phyloP scores from a whole-genome alignment of 129 eudicot species.

The Mikania micrantha region DNA sequence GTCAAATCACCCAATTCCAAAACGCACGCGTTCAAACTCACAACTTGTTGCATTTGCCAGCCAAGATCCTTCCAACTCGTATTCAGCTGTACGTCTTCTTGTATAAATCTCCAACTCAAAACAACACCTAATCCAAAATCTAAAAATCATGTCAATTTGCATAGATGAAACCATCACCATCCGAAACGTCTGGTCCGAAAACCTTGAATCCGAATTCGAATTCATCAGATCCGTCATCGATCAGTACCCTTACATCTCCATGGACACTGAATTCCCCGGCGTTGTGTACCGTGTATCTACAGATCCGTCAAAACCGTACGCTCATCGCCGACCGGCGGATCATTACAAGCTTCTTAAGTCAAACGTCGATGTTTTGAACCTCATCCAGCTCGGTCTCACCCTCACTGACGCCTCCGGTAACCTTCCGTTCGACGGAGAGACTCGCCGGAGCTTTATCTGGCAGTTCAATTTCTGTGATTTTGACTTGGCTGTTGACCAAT shows the following conservation, averaged over 20 bases:
- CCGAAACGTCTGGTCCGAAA: slow-evolving; percentile 66
- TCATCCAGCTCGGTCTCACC: slow-evolving; percentile 72
- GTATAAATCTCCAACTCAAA: neutral
- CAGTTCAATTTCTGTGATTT: slow-evolving; percentile 75
- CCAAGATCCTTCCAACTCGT: too few relatives aligned
- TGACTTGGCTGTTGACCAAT: slow-evolving; percentile 46
- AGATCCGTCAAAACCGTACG: neutral
- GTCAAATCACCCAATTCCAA: neutral
- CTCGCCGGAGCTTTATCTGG: slow-evolving; percentile 42
- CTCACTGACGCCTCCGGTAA: slow-evolving; percentile 63
- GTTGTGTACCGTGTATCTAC: slow-evolving; percentile 19
- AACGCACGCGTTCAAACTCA: neutral
- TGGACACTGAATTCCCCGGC: slow-evolving; percentile 96
- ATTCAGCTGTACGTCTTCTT: too few relatives aligned
- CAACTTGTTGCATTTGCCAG: neutral
- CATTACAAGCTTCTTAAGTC: slow-evolving; percentile 53
- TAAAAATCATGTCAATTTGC: slow-evolving; percentile 1
- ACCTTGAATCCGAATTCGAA: slow-evolving; percentile 55
- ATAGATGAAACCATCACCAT: slow-evolving; percentile 32
- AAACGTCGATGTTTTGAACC: slow-evolving; percentile 63
- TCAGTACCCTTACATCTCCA: slow-evolving; percentile 55
- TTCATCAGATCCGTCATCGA: slow-evolving; percentile 46
- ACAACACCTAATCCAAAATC: neutral
- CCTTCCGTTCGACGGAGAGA: slow-evolving; percentile 47
- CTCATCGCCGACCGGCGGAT: slow-evolving; percentile 28